Percentiles rank a stretch among this genome's conserved stretches.
phyloP scores from a whole-genome alignment of 1,284 basidiomycete species.

The Leucoagaricus sp. region DNA sequence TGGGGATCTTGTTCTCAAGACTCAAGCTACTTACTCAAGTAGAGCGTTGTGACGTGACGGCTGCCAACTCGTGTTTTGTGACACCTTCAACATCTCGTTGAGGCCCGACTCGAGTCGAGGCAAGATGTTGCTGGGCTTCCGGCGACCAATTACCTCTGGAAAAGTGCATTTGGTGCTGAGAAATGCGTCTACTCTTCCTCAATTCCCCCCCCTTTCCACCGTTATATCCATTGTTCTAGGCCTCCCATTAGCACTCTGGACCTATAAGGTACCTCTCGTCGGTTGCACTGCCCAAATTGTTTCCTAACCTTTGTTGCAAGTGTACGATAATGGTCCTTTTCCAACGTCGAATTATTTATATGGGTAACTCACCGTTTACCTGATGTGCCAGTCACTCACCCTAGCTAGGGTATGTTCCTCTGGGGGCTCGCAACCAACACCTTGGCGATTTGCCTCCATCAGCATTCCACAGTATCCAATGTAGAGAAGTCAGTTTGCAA shows the following conservation, averaged over 20 bases:
- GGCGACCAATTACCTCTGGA: background rate
- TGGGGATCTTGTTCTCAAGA: too few species aligned
- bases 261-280: slow-evolving; percentile 41
- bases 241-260: slow-evolving; percentile 43
- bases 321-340: slow-evolving; percentile 50
- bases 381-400: background rate
- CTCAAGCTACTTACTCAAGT: too few species aligned
- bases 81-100: too few species aligned
- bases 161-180: background rate
- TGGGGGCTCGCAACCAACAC: slow-evolving; percentile 40
- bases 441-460: slow-evolving; percentile 27
- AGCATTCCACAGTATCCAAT: slow-evolving; percentile 20
- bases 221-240: slow-evolving; percentile 36
- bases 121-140: background rate
- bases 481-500: slow-evolving; percentile 21
- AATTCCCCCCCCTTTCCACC: slow-evolving; percentile 31
- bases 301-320: slow-evolving; percentile 30
- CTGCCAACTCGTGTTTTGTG: too few species aligned
- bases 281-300: background rate
- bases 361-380: slow-evolving; percentile 33
- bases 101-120: background rate
- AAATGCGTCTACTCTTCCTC: slow-evolving; percentile 14
- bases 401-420: slow-evolving; percentile 43
- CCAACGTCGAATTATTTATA: slow-evolving; percentile 54
- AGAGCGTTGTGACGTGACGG: too few species aligned